Evolutionary conservation across 352 stramenopile species (phyloP).

Genomic region (Pythium periplocum): DNA sequence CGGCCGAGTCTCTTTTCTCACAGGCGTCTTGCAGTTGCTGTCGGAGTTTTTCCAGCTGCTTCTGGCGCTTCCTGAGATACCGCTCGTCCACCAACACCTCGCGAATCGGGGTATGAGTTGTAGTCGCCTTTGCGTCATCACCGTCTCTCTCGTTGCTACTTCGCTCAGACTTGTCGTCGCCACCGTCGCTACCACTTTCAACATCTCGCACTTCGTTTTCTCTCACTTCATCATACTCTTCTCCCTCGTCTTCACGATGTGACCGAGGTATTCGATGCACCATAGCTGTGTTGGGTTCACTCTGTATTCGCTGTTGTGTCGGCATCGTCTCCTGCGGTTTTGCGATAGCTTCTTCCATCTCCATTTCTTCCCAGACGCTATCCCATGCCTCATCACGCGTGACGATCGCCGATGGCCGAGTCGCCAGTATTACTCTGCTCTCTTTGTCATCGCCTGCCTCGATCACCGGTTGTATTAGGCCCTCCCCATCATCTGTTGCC

Average conservation of each 20-base stretch:
- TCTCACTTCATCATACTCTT: slow-evolving; percentile 24
- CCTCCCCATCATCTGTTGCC: too few relatives aligned
- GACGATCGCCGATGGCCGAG: slow-evolving; percentile 20
- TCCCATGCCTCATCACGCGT: slow-evolving; percentile 77
- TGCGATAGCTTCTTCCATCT: slow-evolving; percentile 22
- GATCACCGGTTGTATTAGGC: too few relatives aligned
- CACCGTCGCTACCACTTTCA: slow-evolving; percentile 5
- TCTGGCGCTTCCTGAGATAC: slow-evolving; percentile 72
- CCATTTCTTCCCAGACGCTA: slow-evolving; percentile 64
- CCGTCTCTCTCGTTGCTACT: not conserved
- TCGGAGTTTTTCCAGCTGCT: slow-evolving; percentile 69
- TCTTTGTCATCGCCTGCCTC: slow-evolving; percentile 7
- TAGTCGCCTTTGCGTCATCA: slow-evolving; percentile 4
- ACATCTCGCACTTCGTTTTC: slow-evolving; percentile 1
- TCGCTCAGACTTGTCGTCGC: slow-evolving; percentile 13
- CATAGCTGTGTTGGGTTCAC: too few relatives aligned
- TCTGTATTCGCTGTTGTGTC: too few relatives aligned
- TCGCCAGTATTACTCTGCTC: slow-evolving; percentile 6
- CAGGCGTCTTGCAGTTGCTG: slow-evolving; percentile 36
- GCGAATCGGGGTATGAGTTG: slow-evolving; percentile 22
- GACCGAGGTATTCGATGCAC: too few relatives aligned
- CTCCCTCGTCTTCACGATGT: slow-evolving; percentile 13
- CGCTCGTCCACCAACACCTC: slow-evolving; percentile 68
- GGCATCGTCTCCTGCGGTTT: too few relatives aligned
- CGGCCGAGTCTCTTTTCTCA: slow-evolving; percentile 27